These are phyloP conservation scores for Suhomyces taliae DNA, from an alignment of 1,139 yeast species.

Conservation along the genomic window DNA sequence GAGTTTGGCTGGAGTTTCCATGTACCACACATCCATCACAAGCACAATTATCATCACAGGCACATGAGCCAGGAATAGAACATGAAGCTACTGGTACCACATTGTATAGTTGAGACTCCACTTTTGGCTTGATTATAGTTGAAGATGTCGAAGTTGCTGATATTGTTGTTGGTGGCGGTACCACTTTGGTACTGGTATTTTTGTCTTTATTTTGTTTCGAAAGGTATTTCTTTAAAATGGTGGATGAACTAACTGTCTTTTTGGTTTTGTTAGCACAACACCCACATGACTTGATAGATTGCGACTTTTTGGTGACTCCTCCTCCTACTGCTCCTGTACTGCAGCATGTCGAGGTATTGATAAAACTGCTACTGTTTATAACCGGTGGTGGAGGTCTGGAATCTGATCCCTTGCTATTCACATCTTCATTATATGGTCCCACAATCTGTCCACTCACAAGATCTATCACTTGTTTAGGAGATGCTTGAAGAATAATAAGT, in stretches of 20 bases:
- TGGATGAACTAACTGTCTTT: conserved; percentile 30
- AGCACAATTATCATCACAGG: conserved; percentile 46
- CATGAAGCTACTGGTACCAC: conserved; percentile 39
- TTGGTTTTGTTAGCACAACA: conserved; percentile 23
- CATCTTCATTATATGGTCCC: conserved; percentile 37
- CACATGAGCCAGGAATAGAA: conserved; percentile 51
- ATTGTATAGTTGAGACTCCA: conserved; percentile 17
- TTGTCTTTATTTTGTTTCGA: conserved; percentile 21
- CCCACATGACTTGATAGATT: conserved; percentile 24
- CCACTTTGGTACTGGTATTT: background rate
- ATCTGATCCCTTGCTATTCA: conserved; percentile 9
- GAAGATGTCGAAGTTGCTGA: background rate
- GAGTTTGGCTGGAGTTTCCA: conserved; percentile 21
- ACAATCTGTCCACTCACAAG: conserved; percentile 45
- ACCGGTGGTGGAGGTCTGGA: conserved; percentile 24
- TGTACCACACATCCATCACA: conserved; percentile 53
- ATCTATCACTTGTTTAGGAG: conserved; percentile 53
- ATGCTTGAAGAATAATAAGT: conserved; percentile 46
- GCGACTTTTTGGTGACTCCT: conserved; percentile 20
- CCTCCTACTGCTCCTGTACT: conserved; percentile 9
- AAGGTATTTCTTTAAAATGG: conserved; percentile 38
- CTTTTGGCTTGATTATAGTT: conserved; percentile 1
- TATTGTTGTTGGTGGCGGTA: background rate
- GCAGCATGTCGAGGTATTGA: conserved; percentile 38
- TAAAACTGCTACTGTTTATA: conserved; percentile 36